Percentiles rank a stretch among this genome's conserved stretches.
Evolutionary conservation across 768 basidiomycete species (phyloP).

Genomic region (Hericium coralloides): DNA sequence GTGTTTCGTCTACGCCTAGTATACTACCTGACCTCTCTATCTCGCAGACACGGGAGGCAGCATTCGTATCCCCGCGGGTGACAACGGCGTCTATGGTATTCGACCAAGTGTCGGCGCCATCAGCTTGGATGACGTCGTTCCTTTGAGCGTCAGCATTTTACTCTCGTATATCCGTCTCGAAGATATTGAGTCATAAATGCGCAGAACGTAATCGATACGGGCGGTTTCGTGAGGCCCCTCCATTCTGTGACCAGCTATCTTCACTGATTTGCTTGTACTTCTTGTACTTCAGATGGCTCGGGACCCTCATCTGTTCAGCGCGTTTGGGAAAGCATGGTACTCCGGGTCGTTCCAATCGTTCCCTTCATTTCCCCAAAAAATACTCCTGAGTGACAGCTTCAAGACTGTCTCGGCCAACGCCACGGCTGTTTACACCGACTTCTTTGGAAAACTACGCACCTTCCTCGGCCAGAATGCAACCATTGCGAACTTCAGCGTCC

Average conservation of each 20-base stretch:
- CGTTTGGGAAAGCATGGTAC: background rate
- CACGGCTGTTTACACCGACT: background rate
- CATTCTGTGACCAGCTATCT: background rate
- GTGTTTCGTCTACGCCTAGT: background rate
- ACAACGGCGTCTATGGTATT: background rate
- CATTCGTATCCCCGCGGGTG: background rate
- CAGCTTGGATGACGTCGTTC: background rate
- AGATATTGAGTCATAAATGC: background rate
- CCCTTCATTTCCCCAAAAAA: background rate
- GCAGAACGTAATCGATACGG: background rate
- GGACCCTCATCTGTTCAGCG: background rate
- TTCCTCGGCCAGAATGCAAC: background rate
- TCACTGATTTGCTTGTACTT: background rate
- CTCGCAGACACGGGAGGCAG: background rate
- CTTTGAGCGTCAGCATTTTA: background rate
- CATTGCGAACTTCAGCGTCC: background rate
- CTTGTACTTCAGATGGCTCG: background rate
- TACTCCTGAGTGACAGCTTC: background rate
- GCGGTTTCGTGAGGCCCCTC: background rate
- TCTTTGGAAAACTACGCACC: background rate
- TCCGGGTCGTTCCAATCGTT: background rate
- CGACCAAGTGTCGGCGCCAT: background rate
- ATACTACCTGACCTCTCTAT: background rate
- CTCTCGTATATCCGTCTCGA: background rate
- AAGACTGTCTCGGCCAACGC: background rate